A percentile compares a stretch with the other conserved stretches of the same genome.
These are phyloP conservation scores for Cyanodermella asteris DNA, from an alignment of 2,329 filamentous ascomycete species.

Conservation along the genomic window DNA sequence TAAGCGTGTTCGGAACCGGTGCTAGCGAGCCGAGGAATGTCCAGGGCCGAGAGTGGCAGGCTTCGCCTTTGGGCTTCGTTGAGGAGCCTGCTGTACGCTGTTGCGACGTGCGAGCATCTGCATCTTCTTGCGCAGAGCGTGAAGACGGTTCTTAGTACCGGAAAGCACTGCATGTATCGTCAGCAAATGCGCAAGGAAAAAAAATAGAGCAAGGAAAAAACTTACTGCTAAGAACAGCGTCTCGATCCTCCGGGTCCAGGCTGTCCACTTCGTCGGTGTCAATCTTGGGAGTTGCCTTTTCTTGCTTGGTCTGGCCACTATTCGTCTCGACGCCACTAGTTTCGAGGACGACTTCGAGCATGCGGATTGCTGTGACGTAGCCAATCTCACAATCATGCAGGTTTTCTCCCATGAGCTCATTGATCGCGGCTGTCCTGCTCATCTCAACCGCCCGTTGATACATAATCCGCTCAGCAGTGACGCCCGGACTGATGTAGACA, in stretches of 20 bases:
- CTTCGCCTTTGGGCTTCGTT: no score
- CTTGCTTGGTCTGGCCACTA: no score
- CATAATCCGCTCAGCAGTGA: slow-evolving; percentile 93
- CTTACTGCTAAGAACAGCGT: slow-evolving; percentile 28
- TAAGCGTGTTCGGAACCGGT: no score
- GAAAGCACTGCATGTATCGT: slow-evolving; percentile 21
- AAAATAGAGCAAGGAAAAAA: slow-evolving; percentile 6
- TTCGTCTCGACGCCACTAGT: slow-evolving; percentile 15
- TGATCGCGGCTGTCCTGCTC: slow-evolving; percentile 83
- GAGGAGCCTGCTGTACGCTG: no score
- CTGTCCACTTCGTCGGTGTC: slow-evolving; percentile 20
- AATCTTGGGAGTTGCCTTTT: slow-evolving; percentile 12
- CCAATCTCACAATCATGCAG: slow-evolving; percentile 72
- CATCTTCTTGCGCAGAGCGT: slow-evolving; percentile 26
- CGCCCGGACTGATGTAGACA: slow-evolving; percentile 64
- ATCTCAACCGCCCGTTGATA: slow-evolving; percentile 94
- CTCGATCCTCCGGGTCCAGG: slow-evolving; percentile 23
- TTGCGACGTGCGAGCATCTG: slow-evolving; percentile 23
- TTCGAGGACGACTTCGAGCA: slow-evolving; percentile 88
- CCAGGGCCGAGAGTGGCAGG: no score
- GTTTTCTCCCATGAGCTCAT: slow-evolving; percentile 84
- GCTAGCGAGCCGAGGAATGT: no score
- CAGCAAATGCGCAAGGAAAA: background rate
- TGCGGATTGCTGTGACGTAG: slow-evolving; percentile 78
- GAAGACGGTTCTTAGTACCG: slow-evolving; percentile 25